Conservation (phyloP, 345 rosid genomes). For the Trapa incisa region DNA sequence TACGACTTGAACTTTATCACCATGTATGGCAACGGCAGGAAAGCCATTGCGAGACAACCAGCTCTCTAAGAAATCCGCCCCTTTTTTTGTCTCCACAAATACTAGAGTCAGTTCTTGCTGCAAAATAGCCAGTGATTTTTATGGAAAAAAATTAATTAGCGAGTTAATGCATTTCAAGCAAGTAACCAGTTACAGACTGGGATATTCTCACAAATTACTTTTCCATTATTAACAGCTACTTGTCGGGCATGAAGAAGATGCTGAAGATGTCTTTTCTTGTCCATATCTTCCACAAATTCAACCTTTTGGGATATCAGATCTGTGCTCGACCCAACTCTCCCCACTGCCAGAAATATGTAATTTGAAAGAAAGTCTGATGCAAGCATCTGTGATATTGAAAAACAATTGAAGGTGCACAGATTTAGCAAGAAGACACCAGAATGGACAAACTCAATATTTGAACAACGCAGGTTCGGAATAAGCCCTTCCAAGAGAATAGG, state of each 20-base stretch:
- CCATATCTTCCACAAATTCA: slow-evolving; percentile 34
- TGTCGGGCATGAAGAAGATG: slow-evolving; percentile 20
- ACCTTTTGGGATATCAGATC: slow-evolving; percentile 35
- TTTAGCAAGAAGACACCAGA: not conserved
- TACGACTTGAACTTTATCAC: slow-evolving; percentile 44
- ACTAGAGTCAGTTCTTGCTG: slow-evolving; percentile 36
- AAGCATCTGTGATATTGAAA: slow-evolving; percentile 30
- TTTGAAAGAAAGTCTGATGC: slow-evolving; percentile 43
- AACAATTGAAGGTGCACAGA: not conserved
- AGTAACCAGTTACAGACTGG: not conserved
- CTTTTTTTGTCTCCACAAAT: slow-evolving; percentile 47
- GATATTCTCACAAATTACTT: slow-evolving; percentile 11
- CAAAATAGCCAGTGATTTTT: not conserved
- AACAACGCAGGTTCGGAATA: not conserved
- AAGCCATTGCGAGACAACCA: slow-evolving; percentile 29
- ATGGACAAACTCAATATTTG: not conserved
- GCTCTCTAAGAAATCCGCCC: slow-evolving; percentile 39
- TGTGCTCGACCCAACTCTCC: slow-evolving; percentile 42
- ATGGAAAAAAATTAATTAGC: not conserved
- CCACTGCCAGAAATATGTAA: slow-evolving; percentile 39
- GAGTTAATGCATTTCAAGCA: not conserved
- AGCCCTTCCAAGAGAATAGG: not conserved
- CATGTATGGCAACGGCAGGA: slow-evolving; percentile 38
- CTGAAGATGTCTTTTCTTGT: slow-evolving; percentile 26
- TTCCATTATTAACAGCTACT: slow-evolving; percentile 13